Base-by-base conservation (phyloP, 192 early-diverging fungal species). In the Glomus cerebriforme region DNA sequence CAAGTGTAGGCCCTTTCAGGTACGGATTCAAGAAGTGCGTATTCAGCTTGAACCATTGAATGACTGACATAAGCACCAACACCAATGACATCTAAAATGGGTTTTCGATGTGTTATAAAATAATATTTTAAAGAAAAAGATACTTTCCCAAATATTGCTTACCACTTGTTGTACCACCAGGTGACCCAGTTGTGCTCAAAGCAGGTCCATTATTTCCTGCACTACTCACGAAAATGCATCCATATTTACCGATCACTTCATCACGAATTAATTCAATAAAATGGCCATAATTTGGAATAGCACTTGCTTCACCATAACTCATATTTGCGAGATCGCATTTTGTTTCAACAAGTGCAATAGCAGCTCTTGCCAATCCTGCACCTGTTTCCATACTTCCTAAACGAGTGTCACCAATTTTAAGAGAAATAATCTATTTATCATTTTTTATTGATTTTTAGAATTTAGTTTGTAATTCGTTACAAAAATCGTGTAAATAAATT, bases 191-290 rank as follows among this genome's bases (percentile, higher is more conserved):
- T 1, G 97, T 95, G 27, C 92, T 90, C 74, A 97, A 86, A 26
- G 92, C 94, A 2, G 98, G 97, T 12, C 98, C 98, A 63, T 92
- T 92, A 80, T 99, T 99, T 69, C 98, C 96, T 0, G 95, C 96
- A 59, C 92, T 92, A 31, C 92, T 86, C 15, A 98, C 92, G 86
- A 99, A 94, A 58, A 97, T 90, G 82, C 90, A 91, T 59, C 93
- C 92, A 67, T 88, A 83, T 81, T 93, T 92, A 66, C 92, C 92
- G n/a, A 98, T 87, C 34, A 93, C 95, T 80, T 97, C 94, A 31
- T 92, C 88, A 31, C 90, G 86, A 35, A 99, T 83, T 58, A 95
- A 76, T 71, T 94, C 89, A 67, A 93, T 90, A 84, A 95, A 97
- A 79, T 93, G 90, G 22, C 98, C 96, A 26, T 81, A 82, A 74